Conservation (phyloP, 1,284 basidiomycete genomes). For the Meira miltonrushii region DNA sequence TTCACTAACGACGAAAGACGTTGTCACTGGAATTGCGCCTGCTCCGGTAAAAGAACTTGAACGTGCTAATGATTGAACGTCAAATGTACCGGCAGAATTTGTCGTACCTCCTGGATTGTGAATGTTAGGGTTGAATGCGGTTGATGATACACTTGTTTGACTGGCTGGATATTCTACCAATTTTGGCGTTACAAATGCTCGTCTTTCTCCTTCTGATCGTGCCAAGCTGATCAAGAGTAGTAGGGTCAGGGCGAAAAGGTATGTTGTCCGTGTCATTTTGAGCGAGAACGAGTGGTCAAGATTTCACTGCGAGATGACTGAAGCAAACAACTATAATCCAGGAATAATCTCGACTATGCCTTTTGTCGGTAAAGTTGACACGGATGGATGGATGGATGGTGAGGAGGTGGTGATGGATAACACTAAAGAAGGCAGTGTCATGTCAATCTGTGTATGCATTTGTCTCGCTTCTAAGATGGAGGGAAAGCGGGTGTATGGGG, state of each 20-base stretch:
- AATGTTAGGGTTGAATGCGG: constrained; percentile 23
- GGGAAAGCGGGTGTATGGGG: no score
- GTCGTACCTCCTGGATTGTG: constrained; percentile 41
- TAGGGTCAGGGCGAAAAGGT: not conserved
- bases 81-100: constrained; percentile 35
- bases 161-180: constrained; percentile 8
- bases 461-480: no score
- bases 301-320: no score
- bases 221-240: not conserved
- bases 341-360: no score
- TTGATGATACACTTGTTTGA: constrained; percentile 12
- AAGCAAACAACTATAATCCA: no score
- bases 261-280: no score
- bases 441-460: no score
- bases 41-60: constrained; percentile 25
- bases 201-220: not conserved
- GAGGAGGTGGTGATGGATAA: no score
- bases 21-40: constrained; percentile 18
- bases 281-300: no score
- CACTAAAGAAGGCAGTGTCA: no score
- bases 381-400: no score
- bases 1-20: constrained; percentile 16
- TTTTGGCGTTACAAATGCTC: constrained; percentile 2
- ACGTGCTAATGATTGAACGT: constrained; percentile 29
- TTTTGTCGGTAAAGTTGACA: no score